Evolutionary conservation across 768 basidiomycete genomes (phyloP).

Genomic region (Rossbeevera mucosa): DNA sequence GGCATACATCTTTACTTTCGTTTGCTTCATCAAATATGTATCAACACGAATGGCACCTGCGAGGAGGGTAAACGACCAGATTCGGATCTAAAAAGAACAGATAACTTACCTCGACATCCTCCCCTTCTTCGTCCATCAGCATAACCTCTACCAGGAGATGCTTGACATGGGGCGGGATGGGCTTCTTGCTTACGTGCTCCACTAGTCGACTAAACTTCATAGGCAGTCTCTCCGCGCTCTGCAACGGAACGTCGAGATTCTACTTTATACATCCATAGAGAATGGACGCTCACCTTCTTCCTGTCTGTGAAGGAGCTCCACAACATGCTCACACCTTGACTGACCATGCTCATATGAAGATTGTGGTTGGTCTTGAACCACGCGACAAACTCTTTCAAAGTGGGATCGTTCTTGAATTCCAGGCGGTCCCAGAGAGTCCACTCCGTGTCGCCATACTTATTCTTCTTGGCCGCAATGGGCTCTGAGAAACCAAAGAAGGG

Average conservation of each 20-base stretch:
- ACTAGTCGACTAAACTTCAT: conserved; percentile 92
- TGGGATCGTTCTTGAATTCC: conserved; percentile 86
- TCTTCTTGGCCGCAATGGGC: conserved; percentile 84
- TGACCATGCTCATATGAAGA: conserved; percentile 91
- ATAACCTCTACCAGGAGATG: conserved; percentile 92
- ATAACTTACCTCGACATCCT: conserved; percentile 82
- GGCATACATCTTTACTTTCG: neutral
- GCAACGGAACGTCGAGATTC: conserved; percentile 8
- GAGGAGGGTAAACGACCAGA: neutral
- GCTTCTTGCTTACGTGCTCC: conserved; percentile 92
- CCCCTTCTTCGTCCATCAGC: conserved; percentile 86
- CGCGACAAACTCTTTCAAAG: conserved; percentile 75
- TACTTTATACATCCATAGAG: neutral
- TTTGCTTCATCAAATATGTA: conserved; percentile 45
- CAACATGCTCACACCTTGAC: conserved; percentile 95
- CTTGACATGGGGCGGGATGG: conserved; percentile 76
- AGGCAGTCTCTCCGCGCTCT: conserved; percentile 83
- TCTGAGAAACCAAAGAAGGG: conserved; percentile 99
- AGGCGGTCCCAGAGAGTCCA: conserved; percentile 99
- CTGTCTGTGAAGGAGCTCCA: conserved; percentile 92
- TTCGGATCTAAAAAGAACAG: neutral
- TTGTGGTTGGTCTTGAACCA: conserved; percentile 84
- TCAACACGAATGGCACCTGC: conserved; percentile 81
- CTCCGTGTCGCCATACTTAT: conserved; percentile 81
- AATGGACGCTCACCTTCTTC: conserved; percentile 66